Evolutionary conservation across 352 stramenopile species (phyloP).

Genomic region (Pythium vanterpoolii): DNA sequence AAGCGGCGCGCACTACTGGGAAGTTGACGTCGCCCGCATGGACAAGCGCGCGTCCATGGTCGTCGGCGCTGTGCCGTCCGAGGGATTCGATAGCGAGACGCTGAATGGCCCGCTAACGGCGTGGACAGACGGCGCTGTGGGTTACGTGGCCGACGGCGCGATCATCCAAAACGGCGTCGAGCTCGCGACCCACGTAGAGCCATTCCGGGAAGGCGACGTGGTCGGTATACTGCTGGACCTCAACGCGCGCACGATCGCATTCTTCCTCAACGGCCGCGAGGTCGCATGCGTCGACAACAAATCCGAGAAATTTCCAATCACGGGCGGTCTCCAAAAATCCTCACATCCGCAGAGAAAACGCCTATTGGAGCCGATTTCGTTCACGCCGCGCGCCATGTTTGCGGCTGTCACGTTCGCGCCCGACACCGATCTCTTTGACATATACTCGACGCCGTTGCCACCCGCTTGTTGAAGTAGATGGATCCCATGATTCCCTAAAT

Average conservation of each 20-base stretch:
- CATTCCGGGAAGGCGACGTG: slow-evolving; percentile 35
- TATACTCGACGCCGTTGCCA: slow-evolving; percentile 21
- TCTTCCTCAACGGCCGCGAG: slow-evolving; percentile 44
- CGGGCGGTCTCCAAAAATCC: neutral
- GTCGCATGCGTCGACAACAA: slow-evolving; percentile 2
- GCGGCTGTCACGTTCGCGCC: slow-evolving; percentile 32
- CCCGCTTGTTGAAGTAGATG: slow-evolving; percentile 4
- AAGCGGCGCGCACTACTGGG: slow-evolving; percentile 50
- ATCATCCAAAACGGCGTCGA: slow-evolving; percentile 36
- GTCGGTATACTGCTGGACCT: slow-evolving; percentile 47
- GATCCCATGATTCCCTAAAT: neutral
- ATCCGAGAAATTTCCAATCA: neutral
- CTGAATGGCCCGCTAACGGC: slow-evolving; percentile 6
- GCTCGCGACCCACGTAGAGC: slow-evolving; percentile 23
- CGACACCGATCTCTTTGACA: slow-evolving; percentile 31
- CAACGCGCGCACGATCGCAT: slow-evolving; percentile 35
- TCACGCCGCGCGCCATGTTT: slow-evolving; percentile 26
- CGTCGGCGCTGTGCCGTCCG: slow-evolving; percentile 29
- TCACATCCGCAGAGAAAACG: neutral
- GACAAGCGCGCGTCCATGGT: slow-evolving; percentile 24
- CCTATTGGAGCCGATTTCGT: neutral
- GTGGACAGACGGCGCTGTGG: slow-evolving; percentile 26
- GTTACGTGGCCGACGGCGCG: slow-evolving; percentile 33
- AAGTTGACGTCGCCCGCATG: slow-evolving; percentile 36
- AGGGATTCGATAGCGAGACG: slow-evolving; percentile 23